These are phyloP conservation scores for Ceratocystis cacaofunesta DNA, from an alignment of 2,329 filamentous ascomycete species.

Conservation along the genomic window DNA sequence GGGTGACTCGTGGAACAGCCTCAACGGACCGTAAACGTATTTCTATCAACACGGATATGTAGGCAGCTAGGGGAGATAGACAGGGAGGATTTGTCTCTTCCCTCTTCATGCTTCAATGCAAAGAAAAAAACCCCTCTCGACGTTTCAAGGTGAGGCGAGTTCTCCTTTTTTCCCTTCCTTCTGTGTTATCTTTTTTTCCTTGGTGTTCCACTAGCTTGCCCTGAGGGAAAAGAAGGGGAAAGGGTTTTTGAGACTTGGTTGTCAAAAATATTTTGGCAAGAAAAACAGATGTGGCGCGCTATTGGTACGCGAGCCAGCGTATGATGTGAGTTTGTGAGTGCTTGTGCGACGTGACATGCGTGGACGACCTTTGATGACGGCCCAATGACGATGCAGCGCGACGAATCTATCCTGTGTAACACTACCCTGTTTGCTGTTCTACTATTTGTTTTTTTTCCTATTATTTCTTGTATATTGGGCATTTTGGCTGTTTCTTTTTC, in stretches of 20 bases:
- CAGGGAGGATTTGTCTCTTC: background rate
- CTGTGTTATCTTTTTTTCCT: background rate
- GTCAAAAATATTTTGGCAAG: background rate
- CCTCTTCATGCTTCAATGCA: background rate
- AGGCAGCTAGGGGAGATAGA: too few relatives aligned
- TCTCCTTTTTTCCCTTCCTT: background rate
- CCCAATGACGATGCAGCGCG: background rate
- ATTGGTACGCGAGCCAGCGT: background rate
- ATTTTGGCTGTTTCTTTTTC: background rate
- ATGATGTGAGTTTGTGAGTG: background rate
- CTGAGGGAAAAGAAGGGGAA: background rate
- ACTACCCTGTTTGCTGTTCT: background rate
- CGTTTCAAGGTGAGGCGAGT: background rate
- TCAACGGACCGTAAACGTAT: constrained; percentile 19
- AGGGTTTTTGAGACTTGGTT: background rate
- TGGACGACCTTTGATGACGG: background rate
- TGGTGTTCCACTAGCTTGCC: background rate
- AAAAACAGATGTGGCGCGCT: background rate
- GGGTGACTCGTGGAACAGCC: constrained; percentile 35
- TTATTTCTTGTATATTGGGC: background rate
- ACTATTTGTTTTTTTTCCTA: background rate
- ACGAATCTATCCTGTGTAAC: background rate
- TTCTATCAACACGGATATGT: too few relatives aligned
- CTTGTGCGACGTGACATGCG: background rate
- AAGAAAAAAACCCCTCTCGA: background rate